These are phyloP conservation scores for Salpingoeca rosetta DNA, from an alignment of 78 protist genomes.

Conservation along the genomic window DNA sequence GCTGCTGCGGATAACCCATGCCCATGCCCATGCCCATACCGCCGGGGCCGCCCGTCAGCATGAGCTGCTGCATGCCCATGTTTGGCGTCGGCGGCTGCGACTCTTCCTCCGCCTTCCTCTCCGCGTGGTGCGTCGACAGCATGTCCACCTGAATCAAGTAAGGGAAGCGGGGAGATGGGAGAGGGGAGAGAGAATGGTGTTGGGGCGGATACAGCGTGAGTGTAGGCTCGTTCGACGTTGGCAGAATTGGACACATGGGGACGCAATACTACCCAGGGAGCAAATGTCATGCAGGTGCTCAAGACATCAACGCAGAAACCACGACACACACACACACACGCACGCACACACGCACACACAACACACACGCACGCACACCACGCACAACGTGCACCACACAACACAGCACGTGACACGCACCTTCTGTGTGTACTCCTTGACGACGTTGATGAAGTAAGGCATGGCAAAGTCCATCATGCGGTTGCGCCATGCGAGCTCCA, in stretches of 20 bases:
- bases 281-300: too few relatives aligned
- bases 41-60: slow-evolving; percentile 1
- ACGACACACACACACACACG: too few relatives aligned
- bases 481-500: slow-evolving; percentile 97
- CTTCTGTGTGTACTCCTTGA: slow-evolving; percentile 40
- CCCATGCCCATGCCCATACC: neutral
- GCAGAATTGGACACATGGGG: too few relatives aligned
- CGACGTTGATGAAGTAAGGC: slow-evolving; percentile 93
- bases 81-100: neutral
- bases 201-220: too few relatives aligned
- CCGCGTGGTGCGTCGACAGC: neutral
- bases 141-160: neutral
- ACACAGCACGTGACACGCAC: neutral
- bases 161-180: neutral
- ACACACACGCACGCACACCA: neutral
- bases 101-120: slow-evolving; percentile 6
- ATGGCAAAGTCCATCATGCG: slow-evolving; percentile 87
- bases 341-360: too few relatives aligned
- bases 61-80: slow-evolving; percentile 9
- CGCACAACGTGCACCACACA: neutral
- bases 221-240: too few relatives aligned
- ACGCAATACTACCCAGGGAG: too few relatives aligned
- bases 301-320: too few relatives aligned
- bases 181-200: too few relatives aligned
- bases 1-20: neutral